These are phyloP conservation scores for Hibiscus trionum DNA, from an alignment of 345 rosid species.

Conservation along the genomic window DNA sequence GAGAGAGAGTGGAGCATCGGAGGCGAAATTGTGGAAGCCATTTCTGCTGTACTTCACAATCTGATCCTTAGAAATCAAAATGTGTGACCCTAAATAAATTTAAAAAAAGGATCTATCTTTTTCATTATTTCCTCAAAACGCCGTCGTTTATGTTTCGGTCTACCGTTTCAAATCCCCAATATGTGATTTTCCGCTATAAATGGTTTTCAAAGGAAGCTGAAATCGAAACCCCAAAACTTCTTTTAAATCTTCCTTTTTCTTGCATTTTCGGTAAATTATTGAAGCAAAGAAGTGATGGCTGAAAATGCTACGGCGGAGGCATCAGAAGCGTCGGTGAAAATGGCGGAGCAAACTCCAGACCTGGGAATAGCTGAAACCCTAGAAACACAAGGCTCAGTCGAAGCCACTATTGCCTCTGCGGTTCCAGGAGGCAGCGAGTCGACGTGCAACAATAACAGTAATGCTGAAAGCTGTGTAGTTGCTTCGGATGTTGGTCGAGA, in stretches of 20 bases:
- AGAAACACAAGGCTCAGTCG: constrained; percentile 33
- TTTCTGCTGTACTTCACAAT: background rate
- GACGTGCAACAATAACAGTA: constrained; percentile 39
- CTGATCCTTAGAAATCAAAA: background rate
- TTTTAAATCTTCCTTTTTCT: background rate
- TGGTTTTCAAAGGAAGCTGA: background rate
- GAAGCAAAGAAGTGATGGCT: constrained; percentile 19
- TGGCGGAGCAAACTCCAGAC: constrained; percentile 16
- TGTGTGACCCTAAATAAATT: background rate
- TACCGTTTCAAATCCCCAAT: background rate
- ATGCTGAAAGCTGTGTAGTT: constrained; percentile 38
- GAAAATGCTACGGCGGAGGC: constrained; percentile 10
- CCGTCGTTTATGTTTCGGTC: background rate
- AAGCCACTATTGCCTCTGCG: constrained; percentile 34
- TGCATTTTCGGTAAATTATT: background rate
- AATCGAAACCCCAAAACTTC: background rate
- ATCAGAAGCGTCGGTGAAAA: constrained; percentile 17
- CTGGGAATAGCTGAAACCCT: constrained; percentile 9
- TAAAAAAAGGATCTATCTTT: background rate
- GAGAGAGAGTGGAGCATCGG: constrained; percentile 13
- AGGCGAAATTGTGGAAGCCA: background rate
- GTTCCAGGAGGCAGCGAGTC: constrained; percentile 54
- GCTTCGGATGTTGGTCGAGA: constrained; percentile 35
- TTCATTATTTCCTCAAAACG: background rate
- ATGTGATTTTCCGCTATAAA: constrained; percentile 18